A percentile compares a stretch with the other conserved stretches of the same genome.
phyloP scores from a whole-genome alignment of 2,329 filamentous ascomycete species.

The Geosmithia flava region DNA sequence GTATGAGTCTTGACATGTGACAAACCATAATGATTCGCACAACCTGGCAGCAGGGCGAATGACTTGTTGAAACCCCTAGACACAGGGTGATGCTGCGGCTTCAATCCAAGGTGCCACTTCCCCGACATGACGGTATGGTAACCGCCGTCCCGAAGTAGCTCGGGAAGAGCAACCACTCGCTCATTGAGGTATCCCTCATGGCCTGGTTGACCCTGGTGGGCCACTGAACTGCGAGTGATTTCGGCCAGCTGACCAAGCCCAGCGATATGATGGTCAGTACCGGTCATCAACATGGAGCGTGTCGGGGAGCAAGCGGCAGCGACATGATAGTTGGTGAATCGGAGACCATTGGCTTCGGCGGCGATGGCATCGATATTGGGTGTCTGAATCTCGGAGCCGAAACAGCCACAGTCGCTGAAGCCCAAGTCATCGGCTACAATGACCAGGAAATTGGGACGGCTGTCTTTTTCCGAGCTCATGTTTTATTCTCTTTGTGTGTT shows the following conservation, averaged over 20 bases:
- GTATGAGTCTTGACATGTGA: no score
- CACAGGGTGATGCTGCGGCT: no score
- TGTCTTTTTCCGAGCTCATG: neutral
- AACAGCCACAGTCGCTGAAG: constrained; percentile 16
- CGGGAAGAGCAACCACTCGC: constrained; percentile 42
- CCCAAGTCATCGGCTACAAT: constrained; percentile 15
- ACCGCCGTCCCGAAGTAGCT: constrained; percentile 43
- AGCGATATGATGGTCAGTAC: constrained; percentile 41
- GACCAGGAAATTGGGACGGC: constrained; percentile 17
- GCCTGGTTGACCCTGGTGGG: constrained; percentile 43
- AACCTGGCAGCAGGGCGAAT: no score
- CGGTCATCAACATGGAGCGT: constrained; percentile 52
- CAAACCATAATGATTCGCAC: no score
- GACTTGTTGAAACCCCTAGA: no score
- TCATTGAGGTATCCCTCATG: constrained; percentile 54
- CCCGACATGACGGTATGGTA: constrained; percentile 50
- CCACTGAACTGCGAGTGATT: constrained; percentile 18
- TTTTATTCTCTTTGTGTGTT: no score
- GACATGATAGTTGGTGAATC: constrained; percentile 50
- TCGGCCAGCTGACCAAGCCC: constrained; percentile 46
- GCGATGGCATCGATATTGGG: constrained; percentile 41
- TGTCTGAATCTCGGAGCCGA: constrained; percentile 43
- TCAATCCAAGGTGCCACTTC: constrained; percentile 30
- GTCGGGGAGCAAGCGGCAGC: constrained; percentile 54
- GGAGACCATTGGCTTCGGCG: constrained; percentile 30